Base-by-base conservation (phyloP, 495 filamentous ascomycete genomes). In the Penicillium lividum region DNA sequence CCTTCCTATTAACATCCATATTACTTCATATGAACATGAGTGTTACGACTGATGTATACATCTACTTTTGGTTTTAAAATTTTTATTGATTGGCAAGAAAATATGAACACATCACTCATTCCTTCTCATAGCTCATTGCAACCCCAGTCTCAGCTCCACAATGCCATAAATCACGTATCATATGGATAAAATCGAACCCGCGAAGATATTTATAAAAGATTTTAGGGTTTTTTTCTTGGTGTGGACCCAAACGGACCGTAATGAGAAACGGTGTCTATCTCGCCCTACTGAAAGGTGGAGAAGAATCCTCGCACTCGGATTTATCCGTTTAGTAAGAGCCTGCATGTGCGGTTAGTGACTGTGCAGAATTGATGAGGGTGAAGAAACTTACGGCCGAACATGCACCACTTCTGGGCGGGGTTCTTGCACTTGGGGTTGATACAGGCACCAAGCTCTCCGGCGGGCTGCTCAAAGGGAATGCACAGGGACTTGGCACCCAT, bases 401-500 rank as follows among this genome's bases (percentile, higher is more conserved):
- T 87, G 71, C 86, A 86, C 86, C 90, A 96, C 59, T 87, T 80
- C 81, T 92, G 84, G 25, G 92, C 92, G 11, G 82, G 58, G 8
- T 78, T 78, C 44, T 67, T 75, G 73, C 94, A 98, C 60, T 95
- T 82, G 29, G 95, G 92, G 79, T 90, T 95, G 59, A 87, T 76
- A 72, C 94, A 98, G 76, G 92, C 93, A 59, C 84, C 76, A 57
- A 85, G 77, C 56, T 97, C 73, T 36, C 86, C 90, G 63, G 88
- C 86, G 36, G 93, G 92, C 81, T 98, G 94, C 61, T 98, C 90
- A 68, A 96, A 96, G 22, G 95, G 94, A 80, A 98, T 97, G 73
- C 94, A 98, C 66, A 98, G 80, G 59, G 86, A 89, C 85, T 98
- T 98, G 67, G 94, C 95, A 59, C 94, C 94, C 95, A 98, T 98